phyloP scores from a whole-genome alignment of 495 filamentous ascomycete species.

The Beverwykella pulmonaria region DNA sequence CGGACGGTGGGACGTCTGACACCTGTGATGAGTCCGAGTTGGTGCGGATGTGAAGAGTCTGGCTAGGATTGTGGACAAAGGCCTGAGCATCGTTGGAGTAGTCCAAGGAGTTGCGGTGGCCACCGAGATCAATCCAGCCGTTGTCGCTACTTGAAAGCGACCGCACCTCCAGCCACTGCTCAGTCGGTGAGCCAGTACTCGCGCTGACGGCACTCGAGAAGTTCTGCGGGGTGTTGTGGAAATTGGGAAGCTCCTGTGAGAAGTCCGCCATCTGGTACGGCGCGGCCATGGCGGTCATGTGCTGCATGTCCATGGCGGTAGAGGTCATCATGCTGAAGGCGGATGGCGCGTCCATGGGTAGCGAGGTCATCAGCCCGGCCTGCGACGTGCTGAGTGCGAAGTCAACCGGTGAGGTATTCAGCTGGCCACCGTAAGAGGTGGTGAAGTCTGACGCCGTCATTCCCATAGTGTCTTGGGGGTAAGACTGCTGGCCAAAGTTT shows the following conservation, averaged over 20 bases:
- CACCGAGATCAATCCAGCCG: slow-evolving; percentile 74
- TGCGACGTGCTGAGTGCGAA: slow-evolving; percentile 32
- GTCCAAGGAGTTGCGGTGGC: slow-evolving; percentile 55
- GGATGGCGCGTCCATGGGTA: slow-evolving; percentile 1
- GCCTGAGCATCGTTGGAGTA: slow-evolving; percentile 53
- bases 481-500: slow-evolving; percentile 25
- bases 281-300: slow-evolving; percentile 29
- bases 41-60: slow-evolving; percentile 81
- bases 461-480: slow-evolving; percentile 11
- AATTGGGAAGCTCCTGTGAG: slow-evolving; percentile 20
- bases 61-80: slow-evolving; percentile 79
- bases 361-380: slow-evolving; percentile 27
- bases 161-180: slow-evolving; percentile 79
- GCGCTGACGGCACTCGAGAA: slow-evolving; percentile 18
- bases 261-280: slow-evolving; percentile 24
- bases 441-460: slow-evolving; percentile 17
- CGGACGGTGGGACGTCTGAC: slow-evolving; percentile 63
- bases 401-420: slow-evolving; percentile 39
- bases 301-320: no score
- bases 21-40: slow-evolving; percentile 82
- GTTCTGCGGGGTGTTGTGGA: slow-evolving; percentile 4
- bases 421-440: slow-evolving; percentile 17
- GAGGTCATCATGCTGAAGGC: slow-evolving; percentile 21
- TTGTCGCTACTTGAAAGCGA: slow-evolving; percentile 83
- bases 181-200: slow-evolving; percentile 75